Evolutionary conservation across 495 filamentous ascomycete species (phyloP).

Genomic region (Lasiosphaeria ovina): DNA sequence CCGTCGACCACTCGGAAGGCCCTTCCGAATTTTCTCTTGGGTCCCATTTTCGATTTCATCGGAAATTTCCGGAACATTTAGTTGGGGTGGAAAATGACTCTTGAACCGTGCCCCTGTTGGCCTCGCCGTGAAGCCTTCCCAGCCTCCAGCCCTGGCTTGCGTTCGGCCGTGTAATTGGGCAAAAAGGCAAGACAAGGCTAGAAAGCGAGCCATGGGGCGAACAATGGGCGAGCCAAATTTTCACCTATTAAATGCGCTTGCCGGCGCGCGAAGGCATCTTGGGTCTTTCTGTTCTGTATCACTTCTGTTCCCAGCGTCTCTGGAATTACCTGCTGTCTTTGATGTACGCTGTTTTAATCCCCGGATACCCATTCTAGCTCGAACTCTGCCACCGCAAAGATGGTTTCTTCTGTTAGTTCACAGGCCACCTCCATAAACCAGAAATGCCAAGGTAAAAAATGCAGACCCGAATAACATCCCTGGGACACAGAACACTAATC

Average conservation of each 20-base stretch:
- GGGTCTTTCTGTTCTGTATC: neutral
- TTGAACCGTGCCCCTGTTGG: neutral
- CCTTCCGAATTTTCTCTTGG: neutral
- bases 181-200: neutral
- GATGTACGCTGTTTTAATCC: neutral
- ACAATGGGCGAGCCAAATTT: no score
- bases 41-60: neutral
- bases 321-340: neutral
- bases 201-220: neutral
- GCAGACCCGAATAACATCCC: neutral
- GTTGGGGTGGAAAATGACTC: neutral
- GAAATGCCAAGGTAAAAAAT: slow-evolving; percentile 16
- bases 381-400: neutral
- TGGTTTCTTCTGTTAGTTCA: neutral
- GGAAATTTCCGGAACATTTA: slow-evolving; percentile 1
- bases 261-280: no score
- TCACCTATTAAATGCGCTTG: no score
- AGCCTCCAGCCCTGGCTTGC: neutral
- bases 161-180: neutral
- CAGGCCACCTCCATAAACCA: neutral
- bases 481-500: neutral
- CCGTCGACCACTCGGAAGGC: slow-evolving; percentile 2
- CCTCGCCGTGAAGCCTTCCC: neutral
- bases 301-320: neutral
- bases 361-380: neutral